Evolutionary conservation across 306 rosid species (phyloP).

Genomic region (Biancaea sappan): DNA sequence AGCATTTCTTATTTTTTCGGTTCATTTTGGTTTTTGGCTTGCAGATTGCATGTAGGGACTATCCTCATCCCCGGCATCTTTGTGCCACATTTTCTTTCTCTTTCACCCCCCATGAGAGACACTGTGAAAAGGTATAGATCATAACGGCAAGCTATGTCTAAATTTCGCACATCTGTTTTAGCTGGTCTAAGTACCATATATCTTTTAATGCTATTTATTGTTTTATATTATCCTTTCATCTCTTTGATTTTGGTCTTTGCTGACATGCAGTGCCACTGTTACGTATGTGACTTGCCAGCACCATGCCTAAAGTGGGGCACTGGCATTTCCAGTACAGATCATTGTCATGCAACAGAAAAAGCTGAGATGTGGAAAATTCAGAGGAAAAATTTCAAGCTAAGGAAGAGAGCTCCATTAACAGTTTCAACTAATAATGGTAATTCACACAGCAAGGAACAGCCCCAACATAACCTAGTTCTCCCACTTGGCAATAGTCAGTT

Average conservation of each 20-base stretch:
- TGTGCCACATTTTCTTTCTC: slow-evolving; percentile 66
- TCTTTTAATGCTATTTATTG: background rate
- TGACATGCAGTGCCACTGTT: slow-evolving; percentile 82
- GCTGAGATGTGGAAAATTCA: slow-evolving; percentile 52
- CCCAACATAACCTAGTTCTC: slow-evolving; percentile 28
- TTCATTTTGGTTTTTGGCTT: slow-evolving; percentile 30
- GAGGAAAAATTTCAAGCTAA: slow-evolving; percentile 45
- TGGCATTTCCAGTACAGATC: slow-evolving; percentile 46
- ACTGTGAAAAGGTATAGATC: slow-evolving; percentile 61
- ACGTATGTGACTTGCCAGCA: slow-evolving; percentile 69
- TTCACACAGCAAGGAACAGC: slow-evolving; percentile 15
- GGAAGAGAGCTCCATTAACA: slow-evolving; percentile 37
- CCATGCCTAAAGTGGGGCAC: slow-evolving; percentile 74
- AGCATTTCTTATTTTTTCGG: slow-evolving; percentile 22
- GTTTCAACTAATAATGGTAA: slow-evolving; percentile 37
- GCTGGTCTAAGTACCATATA: background rate
- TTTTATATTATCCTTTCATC: slow-evolving; percentile 1
- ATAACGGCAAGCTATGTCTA: background rate
- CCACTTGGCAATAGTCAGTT: slow-evolving; percentile 18
- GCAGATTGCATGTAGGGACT: slow-evolving; percentile 93
- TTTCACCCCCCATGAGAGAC: slow-evolving; percentile 57
- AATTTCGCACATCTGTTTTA: background rate
- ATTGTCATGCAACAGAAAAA: slow-evolving; percentile 82
- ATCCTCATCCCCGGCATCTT: slow-evolving; percentile 82
- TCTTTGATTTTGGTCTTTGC: slow-evolving; percentile 25